Conservation (phyloP, 1,284 basidiomycete species). For the Ganoderma lucidum region DNA sequence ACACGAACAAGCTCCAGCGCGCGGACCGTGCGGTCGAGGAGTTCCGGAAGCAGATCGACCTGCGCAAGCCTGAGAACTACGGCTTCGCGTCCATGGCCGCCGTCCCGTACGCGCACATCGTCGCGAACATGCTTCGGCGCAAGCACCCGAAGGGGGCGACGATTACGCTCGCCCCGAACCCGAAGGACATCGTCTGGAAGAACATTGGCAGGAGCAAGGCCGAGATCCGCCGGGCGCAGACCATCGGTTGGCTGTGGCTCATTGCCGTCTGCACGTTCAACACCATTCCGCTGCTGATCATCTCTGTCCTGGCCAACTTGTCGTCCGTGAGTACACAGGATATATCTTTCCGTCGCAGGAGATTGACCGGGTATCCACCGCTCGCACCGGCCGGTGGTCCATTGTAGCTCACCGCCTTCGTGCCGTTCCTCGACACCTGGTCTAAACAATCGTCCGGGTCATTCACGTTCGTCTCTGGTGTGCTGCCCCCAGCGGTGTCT, state of each 20-base stretch:
- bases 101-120: constrained; percentile 89
- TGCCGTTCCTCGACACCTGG: constrained; percentile 80
- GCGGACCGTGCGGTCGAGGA: constrained; percentile 84
- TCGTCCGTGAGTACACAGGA: constrained; percentile 58
- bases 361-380: not conserved
- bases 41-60: constrained; percentile 77
- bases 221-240: constrained; percentile 71
- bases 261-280: constrained; percentile 87
- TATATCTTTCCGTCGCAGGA: constrained; percentile 1
- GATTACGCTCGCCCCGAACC: constrained; percentile 82
- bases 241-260: constrained; percentile 81
- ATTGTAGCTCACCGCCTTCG: constrained; percentile 66
- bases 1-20: constrained; percentile 80
- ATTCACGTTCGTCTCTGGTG: constrained; percentile 86
- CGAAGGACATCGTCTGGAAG: constrained; percentile 89
- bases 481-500: constrained; percentile 88
- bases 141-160: constrained; percentile 80
- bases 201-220: constrained; percentile 82
- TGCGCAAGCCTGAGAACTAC: constrained; percentile 85
- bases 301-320: constrained; percentile 86
- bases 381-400: not conserved
- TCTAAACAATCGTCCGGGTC: constrained; percentile 60
- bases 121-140: constrained; percentile 70
- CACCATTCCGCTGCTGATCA: constrained; percentile 85
- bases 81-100: constrained; percentile 95